Evolutionary conservation across 176 grass and related monocot species (phyloP).

Genomic region (Zoysia pacifica): DNA sequence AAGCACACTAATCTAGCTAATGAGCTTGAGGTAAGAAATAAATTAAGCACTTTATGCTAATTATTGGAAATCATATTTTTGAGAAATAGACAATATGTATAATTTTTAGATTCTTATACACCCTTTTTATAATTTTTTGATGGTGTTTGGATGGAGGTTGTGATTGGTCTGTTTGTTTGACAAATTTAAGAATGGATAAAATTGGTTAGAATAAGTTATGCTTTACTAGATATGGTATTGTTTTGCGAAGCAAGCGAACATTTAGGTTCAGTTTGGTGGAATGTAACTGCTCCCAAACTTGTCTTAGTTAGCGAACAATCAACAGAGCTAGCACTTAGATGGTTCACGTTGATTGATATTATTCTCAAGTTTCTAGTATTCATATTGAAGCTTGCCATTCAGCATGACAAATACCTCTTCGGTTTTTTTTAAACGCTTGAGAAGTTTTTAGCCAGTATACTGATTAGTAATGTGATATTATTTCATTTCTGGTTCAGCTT

Average conservation of each 20-base stretch:
- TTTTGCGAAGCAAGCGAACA: constrained; percentile 1
- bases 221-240: not conserved
- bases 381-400: constrained; percentile 27
- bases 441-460: not conserved
- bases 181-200: constrained; percentile 5
- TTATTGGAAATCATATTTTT: not conserved
- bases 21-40: constrained; percentile 56
- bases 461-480: constrained; percentile 26
- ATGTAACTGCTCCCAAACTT: not conserved
- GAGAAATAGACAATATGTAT: not conserved
- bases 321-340: not conserved
- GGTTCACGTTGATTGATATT: not conserved
- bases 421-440: not conserved
- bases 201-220: not conserved
- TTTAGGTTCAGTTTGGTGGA: not conserved
- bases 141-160: not conserved
- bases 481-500: constrained; percentile 59
- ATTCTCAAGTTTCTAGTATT: not conserved
- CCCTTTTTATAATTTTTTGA: not conserved
- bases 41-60: not conserved
- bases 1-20: constrained; percentile 79
- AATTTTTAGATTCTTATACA: constrained; percentile 24
- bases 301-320: not conserved
- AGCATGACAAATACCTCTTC: not conserved
- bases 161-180: not conserved